Evolutionary conservation across 441 rosid genomes (phyloP).

Genomic region (Mallotus repandus): DNA sequence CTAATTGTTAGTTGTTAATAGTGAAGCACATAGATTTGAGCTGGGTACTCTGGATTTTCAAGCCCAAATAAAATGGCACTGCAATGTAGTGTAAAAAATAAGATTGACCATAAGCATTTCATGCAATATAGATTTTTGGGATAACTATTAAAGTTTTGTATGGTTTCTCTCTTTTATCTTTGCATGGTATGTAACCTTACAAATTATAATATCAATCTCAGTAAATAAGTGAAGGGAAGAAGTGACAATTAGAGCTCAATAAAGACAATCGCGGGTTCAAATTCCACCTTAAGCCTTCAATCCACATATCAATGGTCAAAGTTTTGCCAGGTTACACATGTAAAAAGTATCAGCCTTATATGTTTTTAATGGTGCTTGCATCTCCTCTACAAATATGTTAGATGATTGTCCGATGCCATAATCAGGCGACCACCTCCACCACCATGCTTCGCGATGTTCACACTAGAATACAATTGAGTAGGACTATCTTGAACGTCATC

Average conservation of each 20-base stretch:
- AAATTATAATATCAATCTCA: conserved; percentile 7
- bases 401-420: conserved; percentile 75
- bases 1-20: too few species aligned
- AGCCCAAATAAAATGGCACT: too few species aligned
- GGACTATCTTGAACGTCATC: too few species aligned
- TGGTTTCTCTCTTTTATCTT: conserved; percentile 75
- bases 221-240: not conserved
- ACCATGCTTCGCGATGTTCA: too few species aligned
- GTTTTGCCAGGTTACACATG: conserved; percentile 88
- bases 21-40: too few species aligned
- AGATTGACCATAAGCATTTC: too few species aligned
- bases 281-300: conserved; percentile 62
- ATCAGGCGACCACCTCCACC: too few species aligned
- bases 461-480: too few species aligned
- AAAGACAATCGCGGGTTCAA: not conserved
- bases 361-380: conserved; percentile 51
- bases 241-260: not conserved
- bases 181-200: conserved; percentile 72
- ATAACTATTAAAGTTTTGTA: too few species aligned
- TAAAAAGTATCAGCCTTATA: conserved; percentile 68
- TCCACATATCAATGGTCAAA: conserved; percentile 86
- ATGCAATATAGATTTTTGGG: too few species aligned
- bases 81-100: too few species aligned
- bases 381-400: conserved; percentile 78
- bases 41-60: too few species aligned